Conservation (phyloP, 225 moss, liverwort and hornwort species). For the Anthoceros angustus region DNA sequence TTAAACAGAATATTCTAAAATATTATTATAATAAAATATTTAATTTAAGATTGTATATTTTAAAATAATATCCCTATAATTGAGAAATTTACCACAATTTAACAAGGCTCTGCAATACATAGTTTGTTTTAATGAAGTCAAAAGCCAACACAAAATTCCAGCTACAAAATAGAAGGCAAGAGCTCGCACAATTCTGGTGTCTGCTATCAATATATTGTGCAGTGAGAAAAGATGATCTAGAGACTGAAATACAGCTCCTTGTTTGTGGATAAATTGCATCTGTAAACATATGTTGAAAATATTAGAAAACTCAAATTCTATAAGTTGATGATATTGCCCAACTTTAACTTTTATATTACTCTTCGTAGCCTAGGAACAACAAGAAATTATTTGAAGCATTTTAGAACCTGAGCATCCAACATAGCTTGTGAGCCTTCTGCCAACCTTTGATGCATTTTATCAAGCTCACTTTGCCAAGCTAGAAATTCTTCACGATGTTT, state of each 20-base stretch:
- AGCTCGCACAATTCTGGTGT: background rate
- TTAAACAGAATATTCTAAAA: background rate
- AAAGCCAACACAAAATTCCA: background rate
- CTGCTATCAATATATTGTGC: background rate
- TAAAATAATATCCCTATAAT: background rate
- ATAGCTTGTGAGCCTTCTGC: background rate
- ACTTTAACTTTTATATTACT: background rate
- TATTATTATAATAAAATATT: background rate
- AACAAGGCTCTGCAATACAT: background rate
- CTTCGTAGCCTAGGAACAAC: background rate
- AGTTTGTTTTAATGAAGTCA: background rate
- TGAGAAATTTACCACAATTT: background rate
- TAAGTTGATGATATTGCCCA: no score
- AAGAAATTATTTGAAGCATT: background rate
- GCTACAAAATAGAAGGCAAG: background rate
- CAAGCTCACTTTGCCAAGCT: background rate
- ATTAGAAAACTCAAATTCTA: no score
- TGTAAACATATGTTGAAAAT: background rate
- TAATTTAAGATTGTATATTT: background rate
- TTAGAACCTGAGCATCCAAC: background rate
- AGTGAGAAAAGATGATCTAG: background rate
- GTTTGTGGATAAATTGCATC: background rate
- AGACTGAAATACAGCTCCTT: background rate
- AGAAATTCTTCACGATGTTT: background rate
- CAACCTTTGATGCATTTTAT: background rate